Evolutionary conservation across 345 rosid genomes (phyloP).

Genomic region (Sisymbrium irio): DNA sequence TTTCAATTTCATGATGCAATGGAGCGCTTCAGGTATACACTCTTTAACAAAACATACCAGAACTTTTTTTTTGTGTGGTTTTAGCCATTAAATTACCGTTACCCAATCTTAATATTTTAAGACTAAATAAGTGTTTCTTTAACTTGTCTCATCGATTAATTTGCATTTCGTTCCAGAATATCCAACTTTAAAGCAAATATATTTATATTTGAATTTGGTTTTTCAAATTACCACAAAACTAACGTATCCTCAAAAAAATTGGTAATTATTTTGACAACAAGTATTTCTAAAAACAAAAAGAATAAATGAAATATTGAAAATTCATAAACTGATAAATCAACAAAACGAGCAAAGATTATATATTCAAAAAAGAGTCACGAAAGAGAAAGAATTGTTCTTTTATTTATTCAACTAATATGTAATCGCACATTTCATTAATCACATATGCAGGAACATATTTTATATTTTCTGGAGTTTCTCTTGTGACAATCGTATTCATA

Average conservation of each 20-base stretch:
- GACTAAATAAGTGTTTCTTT: neutral
- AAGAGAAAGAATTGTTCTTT: no score
- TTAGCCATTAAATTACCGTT: neutral
- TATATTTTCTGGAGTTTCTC: slow-evolving; percentile 36
- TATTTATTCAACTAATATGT: no score
- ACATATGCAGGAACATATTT: slow-evolving; percentile 38
- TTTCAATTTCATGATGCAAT: slow-evolving; percentile 51
- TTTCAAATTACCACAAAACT: neutral
- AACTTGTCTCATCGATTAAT: neutral
- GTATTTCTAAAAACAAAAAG: neutral
- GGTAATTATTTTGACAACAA: neutral
- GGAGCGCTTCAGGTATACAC: slow-evolving; percentile 37
- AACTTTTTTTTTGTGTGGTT: neutral
- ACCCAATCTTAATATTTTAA: neutral
- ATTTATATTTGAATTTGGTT: neutral
- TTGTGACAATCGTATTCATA: slow-evolving; percentile 29
- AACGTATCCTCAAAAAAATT: no score
- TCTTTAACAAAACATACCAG: neutral
- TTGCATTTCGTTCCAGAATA: neutral
- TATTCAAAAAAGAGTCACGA: neutral
- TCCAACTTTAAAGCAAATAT: neutral
- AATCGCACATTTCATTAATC: neutral
- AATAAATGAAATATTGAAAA: neutral
- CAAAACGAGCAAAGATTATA: neutral
- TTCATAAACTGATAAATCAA: neutral